These are phyloP conservation scores for Lachnellula subtilissima DNA, from an alignment of 2,329 filamentous ascomycete species.

Conservation along the genomic window DNA sequence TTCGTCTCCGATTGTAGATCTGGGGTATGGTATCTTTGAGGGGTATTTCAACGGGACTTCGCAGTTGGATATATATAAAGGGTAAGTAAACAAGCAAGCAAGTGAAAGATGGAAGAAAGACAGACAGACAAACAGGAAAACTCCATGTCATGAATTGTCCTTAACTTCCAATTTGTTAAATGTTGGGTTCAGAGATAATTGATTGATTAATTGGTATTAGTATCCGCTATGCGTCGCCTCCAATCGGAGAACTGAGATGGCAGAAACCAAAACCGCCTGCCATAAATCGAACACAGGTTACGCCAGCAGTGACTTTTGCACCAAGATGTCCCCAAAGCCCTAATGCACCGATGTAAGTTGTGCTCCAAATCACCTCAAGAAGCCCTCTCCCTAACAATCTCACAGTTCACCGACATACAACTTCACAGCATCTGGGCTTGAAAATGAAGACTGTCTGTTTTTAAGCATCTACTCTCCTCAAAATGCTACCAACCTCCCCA, in stretches of 20 bases:
- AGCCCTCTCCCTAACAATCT: background rate
- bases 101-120: too few relatives aligned
- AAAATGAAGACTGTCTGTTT: constrained; percentile 36
- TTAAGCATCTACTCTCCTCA: constrained; percentile 41
- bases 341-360: background rate
- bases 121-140: too few relatives aligned
- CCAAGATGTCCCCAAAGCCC: constrained; percentile 11
- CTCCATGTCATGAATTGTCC: too few relatives aligned
- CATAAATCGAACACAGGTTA: constrained; percentile 29
- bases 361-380: background rate
- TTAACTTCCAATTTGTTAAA: too few relatives aligned
- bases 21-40: too few relatives aligned
- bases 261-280: constrained; percentile 34
- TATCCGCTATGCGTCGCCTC: constrained; percentile 41
- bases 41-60: too few relatives aligned
- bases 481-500: constrained; percentile 36
- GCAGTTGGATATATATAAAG: too few relatives aligned
- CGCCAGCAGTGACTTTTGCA: constrained; percentile 21
- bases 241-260: constrained; percentile 39
- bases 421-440: too few relatives aligned
- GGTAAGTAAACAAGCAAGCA: too few relatives aligned
- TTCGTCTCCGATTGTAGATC: too few relatives aligned
- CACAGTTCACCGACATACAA: too few relatives aligned
- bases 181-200: too few relatives aligned
- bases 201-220: constrained; percentile 6